phyloP scores from a whole-genome alignment of 73 alveolate genomes.

The Paraurostyla sp. region DNA sequence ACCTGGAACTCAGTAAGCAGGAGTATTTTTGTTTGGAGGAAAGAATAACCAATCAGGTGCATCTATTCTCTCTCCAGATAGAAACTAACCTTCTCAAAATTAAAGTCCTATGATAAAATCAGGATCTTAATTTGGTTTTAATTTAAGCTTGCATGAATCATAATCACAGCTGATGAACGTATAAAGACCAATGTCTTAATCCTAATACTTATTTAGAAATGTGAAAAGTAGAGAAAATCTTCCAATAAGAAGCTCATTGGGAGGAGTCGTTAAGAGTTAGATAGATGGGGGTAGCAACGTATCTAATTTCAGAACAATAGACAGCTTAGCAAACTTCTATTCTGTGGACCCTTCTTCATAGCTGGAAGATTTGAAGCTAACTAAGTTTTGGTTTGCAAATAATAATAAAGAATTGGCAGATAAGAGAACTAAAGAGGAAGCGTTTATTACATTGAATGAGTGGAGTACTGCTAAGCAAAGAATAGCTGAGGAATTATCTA shows the following conservation, averaged over 20 bases:
- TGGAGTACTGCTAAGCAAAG: constrained; percentile 46
- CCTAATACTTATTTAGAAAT: not conserved
- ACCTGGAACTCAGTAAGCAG: constrained; percentile 4
- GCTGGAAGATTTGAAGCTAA: not conserved
- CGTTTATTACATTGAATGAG: not conserved
- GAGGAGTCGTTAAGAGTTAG: not conserved
- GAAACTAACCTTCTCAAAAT: not conserved
- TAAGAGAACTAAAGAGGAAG: constrained; percentile 43
- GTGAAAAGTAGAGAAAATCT: not conserved
- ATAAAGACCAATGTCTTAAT: not conserved
- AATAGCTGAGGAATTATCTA: not conserved
- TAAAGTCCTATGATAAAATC: not conserved
- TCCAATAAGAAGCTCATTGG: not conserved
- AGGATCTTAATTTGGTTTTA: not conserved
- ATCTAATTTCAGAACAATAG: not conserved
- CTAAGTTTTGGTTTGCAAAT: constrained; percentile 43
- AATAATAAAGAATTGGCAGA: not conserved
- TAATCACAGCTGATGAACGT: not conserved
- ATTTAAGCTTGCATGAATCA: not conserved
- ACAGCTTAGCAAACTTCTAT: not conserved
- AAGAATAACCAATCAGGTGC: not conserved
- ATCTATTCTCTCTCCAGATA: not conserved
- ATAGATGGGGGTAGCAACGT: not conserved
- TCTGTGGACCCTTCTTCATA: constrained; percentile 12
- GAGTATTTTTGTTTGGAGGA: not conserved